A percentile compares a stretch with the other conserved stretches of the same genome.
phyloP scores from a whole-genome alignment of 495 filamentous ascomycete species.

The Tirmania nivea region DNA sequence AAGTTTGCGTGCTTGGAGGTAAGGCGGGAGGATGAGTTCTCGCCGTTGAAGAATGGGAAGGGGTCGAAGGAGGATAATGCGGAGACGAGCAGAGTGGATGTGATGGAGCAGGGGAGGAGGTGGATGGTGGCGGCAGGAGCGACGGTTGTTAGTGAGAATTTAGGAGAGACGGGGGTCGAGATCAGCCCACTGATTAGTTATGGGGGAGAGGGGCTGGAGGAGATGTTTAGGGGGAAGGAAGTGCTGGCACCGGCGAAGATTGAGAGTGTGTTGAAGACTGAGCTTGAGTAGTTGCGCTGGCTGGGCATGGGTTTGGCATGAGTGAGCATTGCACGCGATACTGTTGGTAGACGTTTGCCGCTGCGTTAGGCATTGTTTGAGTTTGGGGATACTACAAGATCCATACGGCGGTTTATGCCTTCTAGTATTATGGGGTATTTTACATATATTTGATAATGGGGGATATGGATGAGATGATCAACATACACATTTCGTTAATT shows the following conservation, averaged over 20 bases:
- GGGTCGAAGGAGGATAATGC: slow-evolving; percentile 85
- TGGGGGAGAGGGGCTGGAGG: slow-evolving; percentile 75
- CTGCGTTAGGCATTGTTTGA: too few species aligned
- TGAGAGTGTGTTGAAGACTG: slow-evolving; percentile 40
- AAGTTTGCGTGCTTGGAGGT: slow-evolving; percentile 95
- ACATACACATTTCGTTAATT: too few species aligned
- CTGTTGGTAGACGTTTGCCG: too few species aligned
- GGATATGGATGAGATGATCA: too few species aligned
- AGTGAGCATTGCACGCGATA: too few species aligned
- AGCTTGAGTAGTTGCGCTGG: too few species aligned
- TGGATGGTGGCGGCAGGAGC: slow-evolving; percentile 68
- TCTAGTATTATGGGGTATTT: too few species aligned
- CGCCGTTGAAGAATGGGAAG: slow-evolving; percentile 84
- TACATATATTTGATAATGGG: too few species aligned
- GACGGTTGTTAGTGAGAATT: slow-evolving; percentile 46
- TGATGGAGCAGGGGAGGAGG: slow-evolving; percentile 66
- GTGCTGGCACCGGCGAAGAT: slow-evolving; percentile 58
- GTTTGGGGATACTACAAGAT: too few species aligned
- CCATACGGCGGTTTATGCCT: too few species aligned
- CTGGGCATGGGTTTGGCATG: too few species aligned
- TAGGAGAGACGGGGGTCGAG: slow-evolving; percentile 50
- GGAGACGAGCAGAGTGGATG: slow-evolving; percentile 73
- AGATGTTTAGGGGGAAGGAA: slow-evolving; percentile 47
- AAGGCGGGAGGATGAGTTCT: slow-evolving; percentile 93
- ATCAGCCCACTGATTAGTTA: slow-evolving; percentile 90